Conservation (phyloP, 805 yeast species). For the Teunomyces aglyptinius region DNA sequence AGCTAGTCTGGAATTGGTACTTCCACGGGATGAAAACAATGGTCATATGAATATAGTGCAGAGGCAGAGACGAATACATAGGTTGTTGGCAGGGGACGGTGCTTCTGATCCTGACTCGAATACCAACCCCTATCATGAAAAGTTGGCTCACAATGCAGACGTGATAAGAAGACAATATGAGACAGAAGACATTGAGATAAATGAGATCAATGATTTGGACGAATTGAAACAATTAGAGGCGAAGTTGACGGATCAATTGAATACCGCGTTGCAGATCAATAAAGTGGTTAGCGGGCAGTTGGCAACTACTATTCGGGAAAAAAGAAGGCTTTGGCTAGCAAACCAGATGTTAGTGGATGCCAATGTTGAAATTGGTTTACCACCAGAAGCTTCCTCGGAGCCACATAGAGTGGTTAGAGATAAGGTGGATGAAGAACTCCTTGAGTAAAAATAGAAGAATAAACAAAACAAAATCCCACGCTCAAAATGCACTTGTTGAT, state of each 20-base stretch:
- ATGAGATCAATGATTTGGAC: conserved; percentile 13
- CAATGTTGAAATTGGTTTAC: conserved; percentile 37
- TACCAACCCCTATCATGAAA: conserved; percentile 7
- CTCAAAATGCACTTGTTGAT: not conserved
- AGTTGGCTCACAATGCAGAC: conserved; percentile 8
- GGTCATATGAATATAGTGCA: conserved; percentile 7
- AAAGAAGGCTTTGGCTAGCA: conserved; percentile 37
- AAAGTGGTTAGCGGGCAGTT: conserved; percentile 33
- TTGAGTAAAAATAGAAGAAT: conserved; percentile 5
- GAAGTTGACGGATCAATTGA: conserved; percentile 28
- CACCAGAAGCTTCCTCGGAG: conserved; percentile 15
- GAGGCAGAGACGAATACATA: conserved; percentile 7
- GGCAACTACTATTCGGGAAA: conserved; percentile 21
- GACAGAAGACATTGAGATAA: conserved; percentile 9
- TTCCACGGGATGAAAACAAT: conserved; percentile 3
- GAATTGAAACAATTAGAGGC: conserved; percentile 22
- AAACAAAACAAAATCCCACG: not conserved
- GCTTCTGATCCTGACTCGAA: conserved; percentile 3
- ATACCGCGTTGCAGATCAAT: conserved; percentile 40
- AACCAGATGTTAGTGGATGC: conserved; percentile 47
- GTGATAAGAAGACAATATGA: conserved; percentile 1
- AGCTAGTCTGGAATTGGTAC: conserved; percentile 11
- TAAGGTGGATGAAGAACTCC: conserved; percentile 15
- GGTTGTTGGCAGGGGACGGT: conserved; percentile 5
- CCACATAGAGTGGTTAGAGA: conserved; percentile 15